Evolutionary conservation across 805 yeast genomes (phyloP), one percentile per base, ranked within the genome.

Genomic region (Barnettozyma pratensis): DNA sequence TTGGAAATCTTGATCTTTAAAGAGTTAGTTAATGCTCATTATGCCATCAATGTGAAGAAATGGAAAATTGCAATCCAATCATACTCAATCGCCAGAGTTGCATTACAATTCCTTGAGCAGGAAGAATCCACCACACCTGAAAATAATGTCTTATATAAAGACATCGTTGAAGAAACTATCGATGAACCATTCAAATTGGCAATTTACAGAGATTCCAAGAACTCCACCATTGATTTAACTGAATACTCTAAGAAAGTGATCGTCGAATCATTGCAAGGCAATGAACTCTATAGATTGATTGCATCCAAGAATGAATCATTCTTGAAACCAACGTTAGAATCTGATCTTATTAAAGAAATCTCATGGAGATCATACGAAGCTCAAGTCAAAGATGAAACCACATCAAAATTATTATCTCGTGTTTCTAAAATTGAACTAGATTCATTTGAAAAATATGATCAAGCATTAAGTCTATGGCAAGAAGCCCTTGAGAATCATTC

Each of bases 181-280:
- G 94, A 86, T 58, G 88, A 91, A 11, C 73, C 85, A 4, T 73
- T 87, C 55, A 74, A 72, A 41, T 68, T 80, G 48, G 77, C 85
- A 3, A 63, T 74, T 28, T 69, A 73, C 41, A 80, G 81, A 62
- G 59, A 66, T 49, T 52, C 60, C 40, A 48, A 56, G 44, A 49
- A 54, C 19, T 61, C 68, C 34, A 58, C 75, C 34, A 66, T 71
- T 9, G 87, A 81, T 57, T 63, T 82, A 52, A 72, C 73, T 32
- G 72, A 76, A 6, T 61, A 76, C 35, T 68, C 86, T 0, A 72
- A 79, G 50, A 68, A 67, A 41, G 64, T 70, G 45, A 71, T 72
- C 27, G 65, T 67, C 32, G 68, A 70, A 10, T 19, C 35, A 12
- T 12, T 49, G 10, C 30, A 42, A 5, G 55, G 55, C 12, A 65